Conservation (phyloP, 495 filamentous ascomycete species). For the Cudoniella acicularis region DNA sequence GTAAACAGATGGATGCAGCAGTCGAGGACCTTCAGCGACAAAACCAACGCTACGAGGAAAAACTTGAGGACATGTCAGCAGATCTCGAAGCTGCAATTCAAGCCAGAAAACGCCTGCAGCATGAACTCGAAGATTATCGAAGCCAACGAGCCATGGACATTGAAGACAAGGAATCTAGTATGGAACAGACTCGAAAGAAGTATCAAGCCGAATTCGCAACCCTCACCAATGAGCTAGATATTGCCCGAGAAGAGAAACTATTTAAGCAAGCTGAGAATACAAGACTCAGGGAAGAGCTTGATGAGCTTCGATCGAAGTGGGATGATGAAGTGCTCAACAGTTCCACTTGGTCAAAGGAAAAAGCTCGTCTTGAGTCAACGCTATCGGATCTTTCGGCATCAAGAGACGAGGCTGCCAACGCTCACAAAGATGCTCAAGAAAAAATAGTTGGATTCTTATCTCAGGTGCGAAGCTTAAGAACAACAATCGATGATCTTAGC, state of each 20-base stretch:
- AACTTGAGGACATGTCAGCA: slow-evolving; percentile 85
- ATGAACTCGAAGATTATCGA: slow-evolving; percentile 96
- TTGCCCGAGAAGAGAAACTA: slow-evolving; percentile 80
- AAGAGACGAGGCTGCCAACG: slow-evolving; percentile 85
- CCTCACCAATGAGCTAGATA: slow-evolving; percentile 85
- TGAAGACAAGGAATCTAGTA: slow-evolving; percentile 91
- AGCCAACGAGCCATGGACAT: slow-evolving; percentile 93
- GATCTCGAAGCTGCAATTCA: slow-evolving; percentile 84
- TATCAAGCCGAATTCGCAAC: slow-evolving; percentile 91
- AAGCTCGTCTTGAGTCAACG: slow-evolving; percentile 84
- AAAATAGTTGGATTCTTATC: slow-evolving; percentile 86
- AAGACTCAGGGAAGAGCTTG: slow-evolving; percentile 85
- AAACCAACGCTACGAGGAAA: slow-evolving; percentile 84
- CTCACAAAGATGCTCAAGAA: slow-evolving; percentile 91
- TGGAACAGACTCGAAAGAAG: slow-evolving; percentile 97
- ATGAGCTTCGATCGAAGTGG: slow-evolving; percentile 94
- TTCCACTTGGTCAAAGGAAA: slow-evolving; percentile 98
- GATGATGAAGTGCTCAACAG: slow-evolving; percentile 97
- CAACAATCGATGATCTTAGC: slow-evolving; percentile 79
- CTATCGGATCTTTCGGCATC: slow-evolving; percentile 86
- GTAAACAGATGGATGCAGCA: slow-evolving; percentile 81
- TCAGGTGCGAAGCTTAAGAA: slow-evolving; percentile 83
- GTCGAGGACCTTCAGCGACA: slow-evolving; percentile 90
- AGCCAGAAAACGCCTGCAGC: slow-evolving; percentile 91
- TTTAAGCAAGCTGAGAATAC: slow-evolving; percentile 61